These are phyloP conservation scores for Plectranthus barbatus DNA, from an alignment of 257 asterid species.

Conservation along the genomic window DNA sequence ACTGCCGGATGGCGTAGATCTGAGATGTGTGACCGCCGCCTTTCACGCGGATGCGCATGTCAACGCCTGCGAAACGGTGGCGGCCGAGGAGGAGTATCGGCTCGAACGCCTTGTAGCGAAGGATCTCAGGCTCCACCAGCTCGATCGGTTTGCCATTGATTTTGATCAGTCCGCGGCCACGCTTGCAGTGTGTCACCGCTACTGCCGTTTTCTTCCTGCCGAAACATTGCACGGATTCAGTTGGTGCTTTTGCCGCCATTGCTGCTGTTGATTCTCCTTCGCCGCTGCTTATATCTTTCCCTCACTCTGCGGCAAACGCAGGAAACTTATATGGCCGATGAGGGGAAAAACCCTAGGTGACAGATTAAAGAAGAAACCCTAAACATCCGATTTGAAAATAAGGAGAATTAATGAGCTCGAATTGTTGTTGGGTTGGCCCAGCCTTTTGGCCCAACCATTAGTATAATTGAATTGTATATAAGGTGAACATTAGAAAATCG, in stretches of 20 bases:
- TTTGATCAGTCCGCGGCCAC: slow-evolving; percentile 67
- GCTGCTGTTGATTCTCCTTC: slow-evolving; percentile 2
- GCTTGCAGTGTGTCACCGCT: slow-evolving; percentile 77
- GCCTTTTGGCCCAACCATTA: too few relatives aligned
- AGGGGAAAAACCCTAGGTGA: too few relatives aligned
- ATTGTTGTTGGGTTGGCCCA: too few relatives aligned
- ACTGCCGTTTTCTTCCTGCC: slow-evolving; percentile 81
- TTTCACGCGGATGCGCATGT: slow-evolving; percentile 82
- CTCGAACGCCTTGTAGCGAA: slow-evolving; percentile 79
- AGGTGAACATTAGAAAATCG: too few relatives aligned
- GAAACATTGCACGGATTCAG: slow-evolving; percentile 62
- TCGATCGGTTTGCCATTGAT: slow-evolving; percentile 78
- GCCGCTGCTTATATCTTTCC: neutral
- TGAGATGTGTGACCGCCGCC: too few relatives aligned
- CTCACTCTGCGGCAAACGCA: slow-evolving; percentile 4
- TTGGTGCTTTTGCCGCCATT: slow-evolving; percentile 35
- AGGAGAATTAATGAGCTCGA: too few relatives aligned
- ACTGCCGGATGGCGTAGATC: slow-evolving; percentile 77
- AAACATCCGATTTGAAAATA: too few relatives aligned
- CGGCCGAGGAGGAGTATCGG: too few relatives aligned
- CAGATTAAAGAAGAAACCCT: too few relatives aligned
- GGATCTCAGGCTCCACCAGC: slow-evolving; percentile 70
- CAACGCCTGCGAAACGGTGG: slow-evolving; percentile 65
- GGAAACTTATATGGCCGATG: slow-evolving; percentile 1
- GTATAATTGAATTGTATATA: too few relatives aligned